Evolutionary conservation across 2,329 filamentous ascomycete genomes (phyloP), one percentile per base, ranked within the genome.

Genomic region (Elsinoe perseae): DNA sequence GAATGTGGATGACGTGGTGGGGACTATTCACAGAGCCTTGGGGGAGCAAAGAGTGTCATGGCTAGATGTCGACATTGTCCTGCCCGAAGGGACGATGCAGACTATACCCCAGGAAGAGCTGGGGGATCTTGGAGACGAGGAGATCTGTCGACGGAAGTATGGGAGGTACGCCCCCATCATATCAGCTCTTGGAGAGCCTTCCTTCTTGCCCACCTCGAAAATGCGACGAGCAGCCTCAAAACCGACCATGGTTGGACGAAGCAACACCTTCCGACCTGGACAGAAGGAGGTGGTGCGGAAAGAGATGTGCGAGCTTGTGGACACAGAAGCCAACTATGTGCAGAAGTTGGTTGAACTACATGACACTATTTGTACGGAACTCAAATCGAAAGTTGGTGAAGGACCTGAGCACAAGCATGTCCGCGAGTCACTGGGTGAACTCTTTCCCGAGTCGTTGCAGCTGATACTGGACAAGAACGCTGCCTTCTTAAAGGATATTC

Each of bases 251-350:
- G 74, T 93, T 48, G 93, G 88, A 68, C 80, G 86, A 62, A 87
- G 82, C 63, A 87, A 85, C 64, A 81, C 85, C 0, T 95, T 96
- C 65, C 80, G 85, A 32, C 84, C 83, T 63, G 83, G 87, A 57
- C 89, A 96, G 66, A 95, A 95, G 66, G 80, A 90, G 62, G 86
- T 87, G 54, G 75, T 96, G 62, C 83, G 91, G 38, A 86, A 91
- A 70, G 92, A 95, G 69, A 84, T 98, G 78, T 84, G 82, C 58
- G 93, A 98, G 69, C 74, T 97, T 58, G 82, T 96, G 30, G 88
- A 95, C 65, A 98, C 93, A 0, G 93, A 98, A 69, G 89, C 93
- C 68, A 85, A 89, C 69, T 98, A 97, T 70, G 89, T 98, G 40
- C 79, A 81, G 64, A 96, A 97, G 70, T 73, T 98, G 57, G 82